Evolutionary conservation across 768 basidiomycete genomes (phyloP).

Genomic region (Trametes coccinea): DNA sequence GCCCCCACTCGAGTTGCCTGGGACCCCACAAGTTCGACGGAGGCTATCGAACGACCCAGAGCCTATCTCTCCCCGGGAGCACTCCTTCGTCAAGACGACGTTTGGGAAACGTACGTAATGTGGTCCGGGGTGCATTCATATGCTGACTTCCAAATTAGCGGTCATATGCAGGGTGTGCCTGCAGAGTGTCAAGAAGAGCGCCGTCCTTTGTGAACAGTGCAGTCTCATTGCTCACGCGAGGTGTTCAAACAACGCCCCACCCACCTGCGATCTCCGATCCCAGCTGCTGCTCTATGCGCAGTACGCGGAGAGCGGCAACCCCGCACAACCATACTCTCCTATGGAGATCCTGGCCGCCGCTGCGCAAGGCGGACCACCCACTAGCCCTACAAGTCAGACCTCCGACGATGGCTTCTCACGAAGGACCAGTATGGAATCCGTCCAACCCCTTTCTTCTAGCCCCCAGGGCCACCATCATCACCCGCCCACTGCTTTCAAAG

Average conservation of each 20-base stretch:
- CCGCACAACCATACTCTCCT: conserved; percentile 52
- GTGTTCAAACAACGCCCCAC: conserved; percentile 71
- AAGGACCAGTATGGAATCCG: conserved; percentile 45
- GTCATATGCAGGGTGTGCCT: conserved; percentile 87
- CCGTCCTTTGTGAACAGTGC: conserved; percentile 86
- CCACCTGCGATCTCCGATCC: conserved; percentile 79
- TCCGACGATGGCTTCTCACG: conserved; percentile 54
- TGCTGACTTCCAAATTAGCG: conserved; percentile 46
- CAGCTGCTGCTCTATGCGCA: conserved; percentile 79
- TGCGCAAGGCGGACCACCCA: conserved; percentile 34
- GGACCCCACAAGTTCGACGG: conserved; percentile 24
- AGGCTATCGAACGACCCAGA: conserved; percentile 41
- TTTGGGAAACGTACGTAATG: conserved; percentile 82
- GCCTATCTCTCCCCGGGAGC: conserved; percentile 62
- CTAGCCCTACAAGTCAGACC: conserved; percentile 47
- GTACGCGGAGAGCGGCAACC: conserved; percentile 69
- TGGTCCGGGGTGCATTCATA: conserved; percentile 1
- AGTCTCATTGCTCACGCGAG: conserved; percentile 85
- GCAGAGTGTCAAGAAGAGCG: conserved; percentile 77
- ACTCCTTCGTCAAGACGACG: conserved; percentile 88
- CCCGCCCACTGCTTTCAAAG: conserved; percentile 66
- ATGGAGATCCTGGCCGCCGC: conserved; percentile 45
- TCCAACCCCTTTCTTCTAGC: conserved; percentile 37
- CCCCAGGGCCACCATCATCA: conserved; percentile 54
- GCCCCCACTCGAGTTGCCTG: conserved; percentile 39